Evolutionary conservation across 495 filamentous ascomycete genomes (phyloP).

Genomic region (Aeminium ludgeri): DNA sequence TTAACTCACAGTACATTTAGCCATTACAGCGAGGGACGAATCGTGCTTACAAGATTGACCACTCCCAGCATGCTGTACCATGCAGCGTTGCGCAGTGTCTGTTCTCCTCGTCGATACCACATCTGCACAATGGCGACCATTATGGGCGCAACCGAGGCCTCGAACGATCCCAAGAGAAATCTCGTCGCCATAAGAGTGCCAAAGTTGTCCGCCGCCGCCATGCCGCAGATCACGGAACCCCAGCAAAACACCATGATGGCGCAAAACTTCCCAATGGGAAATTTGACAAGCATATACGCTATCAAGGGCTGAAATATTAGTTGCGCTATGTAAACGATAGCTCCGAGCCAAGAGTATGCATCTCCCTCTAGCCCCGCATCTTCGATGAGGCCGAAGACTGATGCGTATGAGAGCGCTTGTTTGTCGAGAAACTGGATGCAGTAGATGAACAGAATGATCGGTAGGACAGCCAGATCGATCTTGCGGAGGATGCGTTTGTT

Average conservation of each 20-base stretch:
- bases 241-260: conserved; percentile 18
- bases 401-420: conserved; percentile 32
- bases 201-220: conserved; percentile 24
- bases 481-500: conserved; percentile 12
- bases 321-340: conserved; percentile 21
- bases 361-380: conserved; percentile 32
- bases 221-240: conserved; percentile 19
- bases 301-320: conserved; percentile 20
- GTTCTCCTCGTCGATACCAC: conserved; percentile 45
- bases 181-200: conserved; percentile 28
- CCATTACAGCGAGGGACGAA: too few relatives aligned
- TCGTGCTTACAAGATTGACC: conserved; percentile 26
- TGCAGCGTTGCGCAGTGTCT: conserved; percentile 38
- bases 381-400: conserved; percentile 37
- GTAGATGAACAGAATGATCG: conserved; percentile 35
- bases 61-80: conserved; percentile 44
- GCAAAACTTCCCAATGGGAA: conserved; percentile 25
- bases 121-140: conserved; percentile 45
- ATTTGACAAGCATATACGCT: conserved; percentile 32
- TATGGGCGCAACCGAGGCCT: conserved; percentile 32
- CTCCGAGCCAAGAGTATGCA: conserved; percentile 27
- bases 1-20: background rate
- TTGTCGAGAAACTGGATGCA: conserved; percentile 41
- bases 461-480: conserved; percentile 33
- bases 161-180: conserved; percentile 21